These are phyloP conservation scores for Tagetes patula DNA, from an alignment of 129 eudicot species.

Conservation along the genomic window DNA sequence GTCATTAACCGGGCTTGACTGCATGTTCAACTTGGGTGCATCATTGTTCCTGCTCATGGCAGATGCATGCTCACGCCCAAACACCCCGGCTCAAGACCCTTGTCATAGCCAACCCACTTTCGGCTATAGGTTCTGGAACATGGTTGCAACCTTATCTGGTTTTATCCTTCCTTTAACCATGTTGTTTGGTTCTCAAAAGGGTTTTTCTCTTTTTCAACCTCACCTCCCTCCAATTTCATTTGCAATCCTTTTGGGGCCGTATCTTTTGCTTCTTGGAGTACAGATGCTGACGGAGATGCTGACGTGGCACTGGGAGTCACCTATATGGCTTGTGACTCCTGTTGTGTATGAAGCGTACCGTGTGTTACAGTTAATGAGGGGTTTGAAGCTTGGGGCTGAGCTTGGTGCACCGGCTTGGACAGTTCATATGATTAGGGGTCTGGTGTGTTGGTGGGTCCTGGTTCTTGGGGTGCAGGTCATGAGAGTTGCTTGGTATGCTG, in stretches of 20 bases:
- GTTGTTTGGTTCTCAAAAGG: slow-evolving; percentile 61
- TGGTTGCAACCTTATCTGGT: slow-evolving; percentile 63
- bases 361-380: slow-evolving; percentile 89
- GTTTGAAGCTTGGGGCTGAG: slow-evolving; percentile 89
- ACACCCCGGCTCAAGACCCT: slow-evolving; percentile 27
- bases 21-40: slow-evolving; percentile 89
- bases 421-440: slow-evolving; percentile 70
- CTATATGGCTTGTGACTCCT: slow-evolving; percentile 93
- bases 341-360: slow-evolving; percentile 83
- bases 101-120: slow-evolving; percentile 56
- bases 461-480: slow-evolving; percentile 94
- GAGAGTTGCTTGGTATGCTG: slow-evolving; percentile 98
- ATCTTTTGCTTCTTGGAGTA: slow-evolving; percentile 77
- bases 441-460: slow-evolving; percentile 97
- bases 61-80: slow-evolving; percentile 71
- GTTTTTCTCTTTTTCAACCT: slow-evolving; percentile 58
- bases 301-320: slow-evolving; percentile 97
- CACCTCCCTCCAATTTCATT: slow-evolving; percentile 64
- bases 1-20: slow-evolving; percentile 82
- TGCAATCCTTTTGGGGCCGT: slow-evolving; percentile 79
- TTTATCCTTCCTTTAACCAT: slow-evolving; percentile 56
- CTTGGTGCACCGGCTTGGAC: slow-evolving; percentile 76
- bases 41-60: slow-evolving; percentile 86
- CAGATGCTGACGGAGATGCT: slow-evolving; percentile 91
- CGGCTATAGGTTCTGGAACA: slow-evolving; percentile 73